Conservation (phyloP, 2,329 filamentous ascomycete species). For the Cryoendolithus antarcticus region DNA sequence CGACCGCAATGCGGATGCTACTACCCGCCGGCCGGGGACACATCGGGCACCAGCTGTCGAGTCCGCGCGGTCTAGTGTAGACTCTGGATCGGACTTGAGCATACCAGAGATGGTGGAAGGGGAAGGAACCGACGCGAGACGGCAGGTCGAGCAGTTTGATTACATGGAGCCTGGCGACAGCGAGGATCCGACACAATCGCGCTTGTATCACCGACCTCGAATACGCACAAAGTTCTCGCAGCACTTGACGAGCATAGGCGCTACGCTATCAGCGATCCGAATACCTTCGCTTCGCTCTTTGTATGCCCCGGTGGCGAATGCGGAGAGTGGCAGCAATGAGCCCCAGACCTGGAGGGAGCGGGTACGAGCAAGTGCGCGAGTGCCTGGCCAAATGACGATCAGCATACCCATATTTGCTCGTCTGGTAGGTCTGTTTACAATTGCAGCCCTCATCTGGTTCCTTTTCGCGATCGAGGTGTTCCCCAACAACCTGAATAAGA, state of each 20-base stretch:
- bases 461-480: constrained; percentile 81
- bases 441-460: constrained; percentile 68
- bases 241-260: constrained; percentile 42
- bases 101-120: constrained; percentile 40
- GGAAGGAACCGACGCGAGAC: constrained; percentile 42
- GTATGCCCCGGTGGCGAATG: constrained; percentile 19
- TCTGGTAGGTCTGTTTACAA: constrained; percentile 59
- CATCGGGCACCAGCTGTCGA: constrained; percentile 78
- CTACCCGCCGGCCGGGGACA: constrained; percentile 30
- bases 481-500: constrained; percentile 50
- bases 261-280: constrained; percentile 45
- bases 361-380: constrained; percentile 7
- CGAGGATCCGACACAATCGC: constrained; percentile 11
- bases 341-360: not conserved
- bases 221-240: constrained; percentile 43
- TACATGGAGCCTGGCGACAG: constrained; percentile 49
- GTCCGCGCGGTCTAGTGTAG: constrained; percentile 53
- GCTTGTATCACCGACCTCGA: constrained; percentile 24
- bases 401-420: constrained; percentile 59
- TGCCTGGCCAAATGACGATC: constrained; percentile 37
- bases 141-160: constrained; percentile 83
- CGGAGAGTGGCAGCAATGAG: constrained; percentile 3
- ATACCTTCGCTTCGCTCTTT: constrained; percentile 37
- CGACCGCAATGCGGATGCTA: constrained; percentile 10
- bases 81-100: constrained; percentile 35